Base-by-base conservation (phyloP, 1,284 basidiomycete genomes). In the Coriolopsis trogii region DNA sequence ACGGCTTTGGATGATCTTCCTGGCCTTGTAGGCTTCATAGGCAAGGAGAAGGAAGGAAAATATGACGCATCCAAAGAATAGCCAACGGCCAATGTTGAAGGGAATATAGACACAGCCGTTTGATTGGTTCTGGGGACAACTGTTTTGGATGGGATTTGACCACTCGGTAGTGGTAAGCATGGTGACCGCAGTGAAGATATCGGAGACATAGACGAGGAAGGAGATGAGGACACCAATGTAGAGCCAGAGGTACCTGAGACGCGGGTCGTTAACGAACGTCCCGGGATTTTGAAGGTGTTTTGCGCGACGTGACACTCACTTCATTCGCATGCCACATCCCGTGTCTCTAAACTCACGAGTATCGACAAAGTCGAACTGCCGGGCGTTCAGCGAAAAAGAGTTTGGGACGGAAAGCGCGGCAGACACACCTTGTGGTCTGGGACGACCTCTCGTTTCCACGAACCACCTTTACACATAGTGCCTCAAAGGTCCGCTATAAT, bases 31-130 rank as follows among this genome's bases (percentile, higher is more conserved):
- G 2, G 87, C 83, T 69, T 99, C 96, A 73, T 98, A 99, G 13
- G 85, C 93, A 59, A 98, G 68, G 66, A 99, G 75, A 12, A 98
- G 76, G 77, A 98, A 98, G 20, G 93, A 95, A 71, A 98, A 94
- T 66, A 97, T 90, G 79, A 99, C 98, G 71, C 96, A 99, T 34
- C 93, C 94, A 23, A 95, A 89, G 74, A 99, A 98, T 55, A 99
- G 78, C 95, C 95, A 98, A 71, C 95, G 93, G 53, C 93, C 94
- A 46, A 92, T 85, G 51, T 78, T 76, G 74, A 98, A 98, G 6
- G 92, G 87, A 56, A 99, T 93, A 62, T 86, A 83, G 57, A 98
- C 84, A 61, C 91, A 93, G 46, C 91, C 87, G 15, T 81, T 75
- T 46, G 68, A 60, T 53, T 64, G 76, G 66, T 59, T 67, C 58